Evolutionary conservation across 805 yeast genomes (phyloP).

Genomic region (Pichia nanzhaoensis): DNA sequence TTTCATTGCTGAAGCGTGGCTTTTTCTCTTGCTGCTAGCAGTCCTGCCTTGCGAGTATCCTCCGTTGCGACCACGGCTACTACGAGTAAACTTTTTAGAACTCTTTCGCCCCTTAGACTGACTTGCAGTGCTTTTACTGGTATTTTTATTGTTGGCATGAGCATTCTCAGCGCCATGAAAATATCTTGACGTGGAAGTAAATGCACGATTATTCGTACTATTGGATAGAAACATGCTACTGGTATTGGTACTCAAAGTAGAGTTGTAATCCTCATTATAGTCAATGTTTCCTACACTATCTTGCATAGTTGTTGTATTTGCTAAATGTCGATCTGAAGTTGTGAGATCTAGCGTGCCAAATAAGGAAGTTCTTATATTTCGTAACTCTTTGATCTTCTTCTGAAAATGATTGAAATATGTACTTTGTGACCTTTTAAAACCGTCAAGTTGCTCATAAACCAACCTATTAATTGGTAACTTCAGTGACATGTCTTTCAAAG

Average conservation of each 20-base stretch:
- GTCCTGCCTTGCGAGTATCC: neutral
- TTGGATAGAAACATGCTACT: neutral
- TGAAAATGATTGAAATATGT: conserved; percentile 23
- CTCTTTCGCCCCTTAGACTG: neutral
- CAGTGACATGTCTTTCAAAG: conserved; percentile 49
- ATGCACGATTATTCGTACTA: neutral
- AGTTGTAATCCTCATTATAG: neutral
- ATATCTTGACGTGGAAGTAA: too few relatives aligned
- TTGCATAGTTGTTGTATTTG: neutral
- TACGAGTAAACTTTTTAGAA: neutral
- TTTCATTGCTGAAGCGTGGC: neutral
- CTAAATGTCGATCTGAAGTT: too few relatives aligned
- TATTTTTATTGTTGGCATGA: neutral
- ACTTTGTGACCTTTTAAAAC: conserved; percentile 28
- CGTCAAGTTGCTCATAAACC: conserved; percentile 38
- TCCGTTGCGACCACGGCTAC: neutral
- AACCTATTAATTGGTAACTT: conserved; percentile 44
- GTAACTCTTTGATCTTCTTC: conserved; percentile 19
- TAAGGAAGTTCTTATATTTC: conserved; percentile 16
- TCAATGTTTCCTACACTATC: neutral
- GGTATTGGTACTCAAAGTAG: neutral
- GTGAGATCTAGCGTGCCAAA: conserved; percentile 9
- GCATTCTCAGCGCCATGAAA: too few relatives aligned
- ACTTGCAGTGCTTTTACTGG: neutral
- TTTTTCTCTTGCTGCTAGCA: neutral